Evolutionary conservation across 2,329 filamentous ascomycete genomes (phyloP).

Genomic region (Aspergillus intermedius): DNA sequence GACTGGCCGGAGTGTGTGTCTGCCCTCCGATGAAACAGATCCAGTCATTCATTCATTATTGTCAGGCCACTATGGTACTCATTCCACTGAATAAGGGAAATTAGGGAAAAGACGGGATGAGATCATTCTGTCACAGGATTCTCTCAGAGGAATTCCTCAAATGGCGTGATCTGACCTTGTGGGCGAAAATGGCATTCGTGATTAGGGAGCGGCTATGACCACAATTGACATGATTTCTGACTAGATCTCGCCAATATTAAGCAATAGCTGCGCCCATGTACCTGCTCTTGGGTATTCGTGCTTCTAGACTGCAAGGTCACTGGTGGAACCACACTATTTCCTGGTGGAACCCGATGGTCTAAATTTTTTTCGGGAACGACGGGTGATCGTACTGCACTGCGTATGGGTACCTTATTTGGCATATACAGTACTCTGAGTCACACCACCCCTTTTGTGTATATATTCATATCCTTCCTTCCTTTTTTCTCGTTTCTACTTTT

Average conservation of each 20-base stretch:
- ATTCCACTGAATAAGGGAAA: too few relatives aligned
- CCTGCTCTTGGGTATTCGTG: not conserved
- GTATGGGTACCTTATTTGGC: not conserved
- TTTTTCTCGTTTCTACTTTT: constrained; percentile 2
- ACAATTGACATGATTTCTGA: too few relatives aligned
- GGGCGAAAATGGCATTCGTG: not conserved
- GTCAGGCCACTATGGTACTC: too few relatives aligned
- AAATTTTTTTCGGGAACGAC: not conserved
- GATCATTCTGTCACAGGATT: too few relatives aligned
- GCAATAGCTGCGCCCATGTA: not conserved
- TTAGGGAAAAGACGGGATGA: too few relatives aligned
- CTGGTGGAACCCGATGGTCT: not conserved
- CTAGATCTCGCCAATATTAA: too few relatives aligned
- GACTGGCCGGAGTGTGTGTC: not conserved
- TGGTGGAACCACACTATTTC: not conserved
- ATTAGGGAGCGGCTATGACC: too few relatives aligned
- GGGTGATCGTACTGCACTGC: not conserved
- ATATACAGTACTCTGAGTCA: not conserved
- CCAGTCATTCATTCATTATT: too few relatives aligned
- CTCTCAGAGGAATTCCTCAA: too few relatives aligned
- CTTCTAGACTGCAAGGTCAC: not conserved
- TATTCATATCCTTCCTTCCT: not conserved
- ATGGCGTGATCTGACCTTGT: too few relatives aligned
- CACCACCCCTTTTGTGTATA: not conserved
- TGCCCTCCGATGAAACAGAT: too few relatives aligned